Evolutionary conservation across 1,284 basidiomycete genomes (phyloP).

Genomic region (Irpex rosettiformis): DNA sequence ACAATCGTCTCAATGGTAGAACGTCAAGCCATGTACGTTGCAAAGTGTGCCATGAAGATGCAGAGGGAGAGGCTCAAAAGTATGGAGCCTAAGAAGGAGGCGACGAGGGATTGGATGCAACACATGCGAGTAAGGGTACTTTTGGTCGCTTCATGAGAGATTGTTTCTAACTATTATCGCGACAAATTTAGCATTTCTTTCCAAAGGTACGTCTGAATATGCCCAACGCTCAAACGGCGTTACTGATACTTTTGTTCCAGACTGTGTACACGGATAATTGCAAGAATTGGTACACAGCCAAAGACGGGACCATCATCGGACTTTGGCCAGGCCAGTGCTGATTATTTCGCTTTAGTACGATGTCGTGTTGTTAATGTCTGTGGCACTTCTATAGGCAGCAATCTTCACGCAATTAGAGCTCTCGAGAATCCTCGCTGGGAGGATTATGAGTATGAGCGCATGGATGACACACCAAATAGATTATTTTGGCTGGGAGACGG

Average conservation of each 20-base stretch:
- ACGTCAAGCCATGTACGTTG: conserved; percentile 50
- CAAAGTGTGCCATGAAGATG: conserved; percentile 49
- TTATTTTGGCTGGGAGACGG: conserved; percentile 62
- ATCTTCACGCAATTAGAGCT: conserved; percentile 46
- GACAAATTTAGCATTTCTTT: conserved; percentile 37
- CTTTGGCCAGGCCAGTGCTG: conserved; percentile 55
- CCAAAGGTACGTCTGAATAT: conserved; percentile 34
- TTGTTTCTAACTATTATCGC: neutral
- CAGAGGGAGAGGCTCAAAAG: conserved; percentile 57
- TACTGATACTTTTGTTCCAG: conserved; percentile 26
- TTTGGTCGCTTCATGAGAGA: neutral
- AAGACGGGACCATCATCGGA: conserved; percentile 53
- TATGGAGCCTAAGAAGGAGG: conserved; percentile 51
- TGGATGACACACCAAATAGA: conserved; percentile 43
- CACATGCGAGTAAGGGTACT: conserved; percentile 46
- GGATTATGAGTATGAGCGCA: conserved; percentile 52
- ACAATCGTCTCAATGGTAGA: conserved; percentile 54
- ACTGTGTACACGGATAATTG: conserved; percentile 59
- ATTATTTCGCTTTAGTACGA: neutral
- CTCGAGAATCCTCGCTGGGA: conserved; percentile 61
- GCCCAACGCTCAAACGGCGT: neutral
- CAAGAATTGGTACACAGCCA: conserved; percentile 64
- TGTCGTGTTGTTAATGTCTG: neutral
- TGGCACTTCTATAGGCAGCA: conserved; percentile 37
- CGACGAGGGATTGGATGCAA: conserved; percentile 55